These are phyloP conservation scores for Rickenella mellea DNA, from an alignment of 768 basidiomycete genomes.

Conservation along the genomic window DNA sequence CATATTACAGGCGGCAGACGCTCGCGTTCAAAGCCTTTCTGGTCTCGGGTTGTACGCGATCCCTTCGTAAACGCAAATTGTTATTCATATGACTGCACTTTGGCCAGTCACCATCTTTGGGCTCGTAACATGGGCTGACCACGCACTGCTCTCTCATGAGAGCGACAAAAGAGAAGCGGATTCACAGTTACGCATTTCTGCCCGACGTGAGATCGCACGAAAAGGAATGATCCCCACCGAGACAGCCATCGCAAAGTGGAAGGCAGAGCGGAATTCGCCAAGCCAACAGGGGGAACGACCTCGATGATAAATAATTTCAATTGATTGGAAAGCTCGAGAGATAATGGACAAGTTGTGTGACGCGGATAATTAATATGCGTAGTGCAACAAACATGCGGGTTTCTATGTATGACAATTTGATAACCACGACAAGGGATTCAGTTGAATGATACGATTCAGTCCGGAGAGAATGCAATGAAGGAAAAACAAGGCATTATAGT, in stretches of 20 bases:
- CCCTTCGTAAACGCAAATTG: neutral
- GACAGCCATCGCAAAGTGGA: slow-evolving; percentile 78
- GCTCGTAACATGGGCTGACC: slow-evolving; percentile 67
- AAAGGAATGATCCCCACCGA: slow-evolving; percentile 75
- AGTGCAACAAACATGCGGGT: no score
- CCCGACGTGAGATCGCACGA: slow-evolving; percentile 63
- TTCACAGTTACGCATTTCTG: slow-evolving; percentile 59
- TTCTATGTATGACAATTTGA: no score
- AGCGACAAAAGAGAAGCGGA: slow-evolving; percentile 55
- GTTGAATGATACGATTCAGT: no score
- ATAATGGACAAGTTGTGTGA: no score
- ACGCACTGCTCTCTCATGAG: slow-evolving; percentile 66
- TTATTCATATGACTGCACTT: neutral
- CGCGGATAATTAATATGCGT: no score
- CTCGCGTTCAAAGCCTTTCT: slow-evolving; percentile 76
- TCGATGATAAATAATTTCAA: no score
- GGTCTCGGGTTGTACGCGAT: slow-evolving; percentile 53
- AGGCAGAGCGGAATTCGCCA: slow-evolving; percentile 39
- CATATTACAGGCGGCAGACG: slow-evolving; percentile 54
- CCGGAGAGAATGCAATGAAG: no score
- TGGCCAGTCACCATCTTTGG: slow-evolving; percentile 50
- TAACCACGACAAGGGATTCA: no score
- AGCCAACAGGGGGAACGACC: no score
- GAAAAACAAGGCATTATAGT: no score
- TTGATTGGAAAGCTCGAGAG: no score